Base-by-base conservation (phyloP, 768 basidiomycete genomes). In the Leccinum barrowsii region DNA sequence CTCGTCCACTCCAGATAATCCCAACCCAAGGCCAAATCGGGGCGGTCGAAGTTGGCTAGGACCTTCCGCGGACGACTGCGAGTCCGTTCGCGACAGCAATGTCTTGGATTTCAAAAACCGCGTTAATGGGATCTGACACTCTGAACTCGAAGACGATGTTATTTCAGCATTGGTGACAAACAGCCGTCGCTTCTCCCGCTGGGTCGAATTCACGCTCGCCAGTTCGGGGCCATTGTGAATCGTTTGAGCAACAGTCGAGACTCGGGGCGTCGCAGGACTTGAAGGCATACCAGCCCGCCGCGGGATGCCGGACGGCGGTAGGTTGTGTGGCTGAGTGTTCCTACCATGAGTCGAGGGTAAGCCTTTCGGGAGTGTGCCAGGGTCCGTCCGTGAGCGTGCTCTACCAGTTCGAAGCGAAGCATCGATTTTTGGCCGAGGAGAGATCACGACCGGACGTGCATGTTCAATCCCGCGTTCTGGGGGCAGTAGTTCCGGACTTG, bases 141-240 rank as follows among this genome's bases (percentile, higher is more conserved):
- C 80, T 3, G 78, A 78, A 50, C 78, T 73, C 19, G 72, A 75
- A 8, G 80, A 77, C 3, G 76, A 67, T n/a, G 75, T 64, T 11
- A 77, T 73, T 46, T 76, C 76, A 1, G 77, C 75, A 56, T 81
- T 81, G 7, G 78, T 73, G 24, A 82, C 77, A 11, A 76, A 77
- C 17, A 82, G 67, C 44, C 75, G 79, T 5, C 80, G 75, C 52
- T 70, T 72, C 22, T 69, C 68, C n/a, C 21, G 55, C 28, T 50
- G 62, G 11, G 21, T 48, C 24, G 59, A 35, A 17, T 77, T 73
- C 37, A 70, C 67, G 47, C 68, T 66, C 50, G 74, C 73, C n/a
- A 60, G 54, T 54, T 81, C 78, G 30, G 63, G 51, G 24, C 59
- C 60, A 22, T 58, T 55, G 17, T 64, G 55, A 3, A 62, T 50